Conservation (phyloP, 2,329 filamentous ascomycete species). For the Pseudogymnoascus sp. region DNA sequence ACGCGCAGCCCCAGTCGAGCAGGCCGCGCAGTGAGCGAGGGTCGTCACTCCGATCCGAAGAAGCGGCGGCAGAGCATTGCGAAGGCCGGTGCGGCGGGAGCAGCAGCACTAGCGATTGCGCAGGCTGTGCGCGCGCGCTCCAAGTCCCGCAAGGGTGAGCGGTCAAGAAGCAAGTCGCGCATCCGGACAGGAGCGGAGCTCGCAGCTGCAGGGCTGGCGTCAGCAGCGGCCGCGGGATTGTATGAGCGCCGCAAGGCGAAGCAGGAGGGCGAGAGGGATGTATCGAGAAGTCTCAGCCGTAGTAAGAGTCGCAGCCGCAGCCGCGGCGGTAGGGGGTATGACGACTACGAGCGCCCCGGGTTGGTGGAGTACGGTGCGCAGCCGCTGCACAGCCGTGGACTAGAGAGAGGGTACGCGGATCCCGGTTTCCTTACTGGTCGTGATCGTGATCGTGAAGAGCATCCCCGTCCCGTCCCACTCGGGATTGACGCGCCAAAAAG, state of each 20-base stretch:
- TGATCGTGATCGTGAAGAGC: not conserved
- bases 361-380: conserved; percentile 60
- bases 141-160: conserved; percentile 42
- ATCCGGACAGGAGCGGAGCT: conserved; percentile 50
- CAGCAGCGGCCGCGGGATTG: conserved; percentile 53
- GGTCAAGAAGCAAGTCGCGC: conserved; percentile 34
- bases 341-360: conserved; percentile 28
- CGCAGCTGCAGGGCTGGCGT: conserved; percentile 52
- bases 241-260: conserved; percentile 56
- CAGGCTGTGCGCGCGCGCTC: conserved; percentile 52
- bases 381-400: conserved; percentile 40
- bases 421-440: not conserved
- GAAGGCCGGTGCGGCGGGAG: conserved; percentile 41
- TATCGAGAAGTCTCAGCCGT: conserved; percentile 30
- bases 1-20: conserved; percentile 38
- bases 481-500: conserved; percentile 40
- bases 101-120: conserved; percentile 47
- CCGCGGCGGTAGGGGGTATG: conserved; percentile 43
- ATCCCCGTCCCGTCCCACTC: conserved; percentile 38
- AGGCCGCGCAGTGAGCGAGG: conserved; percentile 35
- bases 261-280: conserved; percentile 38
- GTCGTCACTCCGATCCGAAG: conserved; percentile 45
- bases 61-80: conserved; percentile 26
- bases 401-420: conserved; percentile 18
- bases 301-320: conserved; percentile 35